phyloP scores from a whole-genome alignment of 169 alveolate genomes.

The Plasmodium reichenowi region DNA sequence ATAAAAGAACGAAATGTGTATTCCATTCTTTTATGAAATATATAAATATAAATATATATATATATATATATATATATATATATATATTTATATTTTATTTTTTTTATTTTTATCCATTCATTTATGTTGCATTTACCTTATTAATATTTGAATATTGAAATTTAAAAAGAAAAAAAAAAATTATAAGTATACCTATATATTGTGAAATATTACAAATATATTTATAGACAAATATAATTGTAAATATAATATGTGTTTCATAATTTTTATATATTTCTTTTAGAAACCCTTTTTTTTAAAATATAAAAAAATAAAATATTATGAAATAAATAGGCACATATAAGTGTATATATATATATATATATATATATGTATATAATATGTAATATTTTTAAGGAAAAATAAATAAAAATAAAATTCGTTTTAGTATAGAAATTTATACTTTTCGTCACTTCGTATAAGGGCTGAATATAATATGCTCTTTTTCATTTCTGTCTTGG shows the following conservation, averaged over 20 bases:
- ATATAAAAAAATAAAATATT: neutral
- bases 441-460: too few relatives aligned
- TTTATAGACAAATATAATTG: too few relatives aligned
- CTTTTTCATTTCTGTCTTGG: too few relatives aligned
- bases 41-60: neutral
- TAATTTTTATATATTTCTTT: neutral
- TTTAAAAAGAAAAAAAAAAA: neutral
- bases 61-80: constrained; percentile 7
- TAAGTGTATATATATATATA: too few relatives aligned
- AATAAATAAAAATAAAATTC: too few relatives aligned
- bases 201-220: too few relatives aligned
- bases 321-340: too few relatives aligned
- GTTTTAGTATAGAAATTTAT: too few relatives aligned
- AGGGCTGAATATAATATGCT: too few relatives aligned
- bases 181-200: neutral
- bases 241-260: neutral
- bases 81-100: neutral
- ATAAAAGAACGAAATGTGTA: neutral
- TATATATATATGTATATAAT: too few relatives aligned
- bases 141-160: constrained; percentile 12
- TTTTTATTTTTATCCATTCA: neutral
- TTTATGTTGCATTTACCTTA: constrained; percentile 1
- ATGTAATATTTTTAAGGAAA: too few relatives aligned
- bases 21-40: neutral
- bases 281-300: constrained; percentile 1